These are phyloP conservation scores for Ramaria rubella DNA, from an alignment of 768 basidiomycete genomes.

Conservation along the genomic window DNA sequence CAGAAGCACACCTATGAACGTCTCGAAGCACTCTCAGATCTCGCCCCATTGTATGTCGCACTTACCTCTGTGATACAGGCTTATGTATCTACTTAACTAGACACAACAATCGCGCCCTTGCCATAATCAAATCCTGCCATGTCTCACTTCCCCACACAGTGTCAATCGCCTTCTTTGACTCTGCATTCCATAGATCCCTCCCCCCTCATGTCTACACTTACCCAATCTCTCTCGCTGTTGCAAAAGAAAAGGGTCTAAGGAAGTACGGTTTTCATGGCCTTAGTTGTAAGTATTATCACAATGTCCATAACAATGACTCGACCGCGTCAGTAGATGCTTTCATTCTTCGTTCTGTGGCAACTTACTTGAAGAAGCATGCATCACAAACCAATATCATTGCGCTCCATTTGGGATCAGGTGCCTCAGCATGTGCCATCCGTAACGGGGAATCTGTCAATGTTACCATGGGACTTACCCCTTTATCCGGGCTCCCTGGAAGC, in stretches of 20 bases:
- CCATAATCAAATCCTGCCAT: constrained; percentile 57
- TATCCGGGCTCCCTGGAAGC: constrained; percentile 84
- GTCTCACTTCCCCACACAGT: constrained; percentile 55
- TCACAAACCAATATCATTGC: constrained; percentile 65
- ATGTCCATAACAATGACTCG: not conserved
- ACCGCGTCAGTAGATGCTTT: constrained; percentile 42
- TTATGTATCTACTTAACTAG: constrained; percentile 26
- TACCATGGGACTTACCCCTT: constrained; percentile 86
- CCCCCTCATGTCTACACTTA: constrained; percentile 74
- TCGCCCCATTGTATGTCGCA: constrained; percentile 67
- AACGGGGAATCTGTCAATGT: constrained; percentile 75
- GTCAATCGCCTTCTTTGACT: constrained; percentile 85
- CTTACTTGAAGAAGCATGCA: constrained; percentile 48
- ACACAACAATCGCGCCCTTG: constrained; percentile 56
- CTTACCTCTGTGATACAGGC: not conserved
- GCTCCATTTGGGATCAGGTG: constrained; percentile 87
- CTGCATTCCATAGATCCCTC: constrained; percentile 74
- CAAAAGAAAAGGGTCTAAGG: constrained; percentile 59
- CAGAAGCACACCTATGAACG: constrained; percentile 62
- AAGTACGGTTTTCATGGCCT: constrained; percentile 93
- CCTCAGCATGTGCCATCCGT: constrained; percentile 71
- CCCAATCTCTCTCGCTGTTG: constrained; percentile 60
- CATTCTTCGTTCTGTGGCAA: constrained; percentile 58
- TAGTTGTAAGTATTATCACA: constrained; percentile 41
- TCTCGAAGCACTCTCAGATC: constrained; percentile 65